Base-by-base conservation (phyloP, 306 rosid genomes). In the Casuarina glauca region DNA sequence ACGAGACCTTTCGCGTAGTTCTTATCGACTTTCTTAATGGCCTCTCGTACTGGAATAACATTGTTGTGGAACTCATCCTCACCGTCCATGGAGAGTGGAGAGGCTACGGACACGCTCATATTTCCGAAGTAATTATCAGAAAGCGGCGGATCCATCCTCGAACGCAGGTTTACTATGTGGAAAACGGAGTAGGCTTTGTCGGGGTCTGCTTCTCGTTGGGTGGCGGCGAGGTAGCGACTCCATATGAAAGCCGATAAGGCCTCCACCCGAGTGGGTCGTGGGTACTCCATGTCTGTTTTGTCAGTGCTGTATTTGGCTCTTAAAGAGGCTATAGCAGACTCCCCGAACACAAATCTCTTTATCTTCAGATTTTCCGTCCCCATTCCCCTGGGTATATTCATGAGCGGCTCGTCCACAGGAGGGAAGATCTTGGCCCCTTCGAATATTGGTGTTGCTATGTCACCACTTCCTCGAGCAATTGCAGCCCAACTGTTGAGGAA, bases 401-500 rank as follows among this genome's bases (percentile, higher is more conserved):
- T 19, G 11, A 74, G 64, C 0, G 62, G 48, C 3, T 44, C 42
- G 44, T 54, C 44, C 54, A 45, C 69, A 1, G 78, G 74, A 1
- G 74, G 83, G 12, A 79, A 79, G 41, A 73, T 3, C 1, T 61
- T 43, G 26, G 78, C 83, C 26, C 36, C 11, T 46, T 73, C 83
- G 36, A 79, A 79, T 15, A 0, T 9, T n/a, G 74, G 83, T 39
- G 43, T 60, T 7, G 35, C 32, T 44, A 13, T 7, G 16, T 48
- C 39, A 10, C 11, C 50, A 19, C 53, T 72, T 1, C 74, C 66
- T 7, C 76, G 71, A n/a, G 87, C 8, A 52, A 70, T 35, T 9
- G 82, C 71, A 1, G 80, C 55, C 85, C 85, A 84, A 12, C 74
- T 32, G 5, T 81, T 69, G 19, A 84, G 74, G 16, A 84, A 84